phyloP scores from a whole-genome alignment of 805 yeast species.

The Isabelozyma heimii region DNA sequence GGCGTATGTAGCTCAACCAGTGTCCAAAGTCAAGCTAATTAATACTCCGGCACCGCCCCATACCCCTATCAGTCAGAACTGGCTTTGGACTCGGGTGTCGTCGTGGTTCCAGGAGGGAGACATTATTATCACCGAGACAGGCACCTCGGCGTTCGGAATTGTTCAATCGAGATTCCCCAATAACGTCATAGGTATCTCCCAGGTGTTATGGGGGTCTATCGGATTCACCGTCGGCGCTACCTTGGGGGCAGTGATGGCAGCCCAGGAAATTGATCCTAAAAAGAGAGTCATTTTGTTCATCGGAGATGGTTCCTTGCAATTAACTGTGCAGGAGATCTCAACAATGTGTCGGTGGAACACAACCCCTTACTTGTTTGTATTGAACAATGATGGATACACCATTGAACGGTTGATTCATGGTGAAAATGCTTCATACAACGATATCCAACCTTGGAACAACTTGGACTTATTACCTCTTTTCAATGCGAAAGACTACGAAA shows the following conservation, averaged over 20 bases:
- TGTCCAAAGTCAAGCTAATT: slow-evolving; percentile 50
- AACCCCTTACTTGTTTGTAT: slow-evolving; percentile 65
- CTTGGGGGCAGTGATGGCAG: slow-evolving; percentile 67
- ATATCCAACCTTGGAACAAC: slow-evolving; percentile 70
- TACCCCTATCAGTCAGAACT: slow-evolving; percentile 51
- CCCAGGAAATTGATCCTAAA: slow-evolving; percentile 57
- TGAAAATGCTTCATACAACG: slow-evolving; percentile 60
- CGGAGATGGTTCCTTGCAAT: slow-evolving; percentile 76
- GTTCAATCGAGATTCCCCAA: slow-evolving; percentile 64
- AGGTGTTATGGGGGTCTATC: slow-evolving; percentile 75
- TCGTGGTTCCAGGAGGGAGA: slow-evolving; percentile 66
- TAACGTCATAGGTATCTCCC: slow-evolving; percentile 63
- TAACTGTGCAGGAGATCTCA: slow-evolving; percentile 71
- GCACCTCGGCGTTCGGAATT: slow-evolving; percentile 74
- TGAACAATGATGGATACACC: slow-evolving; percentile 74
- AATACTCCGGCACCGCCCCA: slow-evolving; percentile 38
- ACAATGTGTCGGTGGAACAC: slow-evolving; percentile 66
- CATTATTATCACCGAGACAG: slow-evolving; percentile 67
- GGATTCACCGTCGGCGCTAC: slow-evolving; percentile 70
- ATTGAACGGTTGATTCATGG: slow-evolving; percentile 76
- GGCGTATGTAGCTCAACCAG: slow-evolving; percentile 50
- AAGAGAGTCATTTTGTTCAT: slow-evolving; percentile 65
- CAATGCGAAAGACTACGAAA: slow-evolving; percentile 57
- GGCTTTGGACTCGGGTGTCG: slow-evolving; percentile 65
- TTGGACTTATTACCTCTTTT: slow-evolving; percentile 55